Evolutionary conservation across 495 filamentous ascomycete genomes (phyloP), one percentile per base, ranked within the genome.

Genomic region (Physcia stellaris): DNA sequence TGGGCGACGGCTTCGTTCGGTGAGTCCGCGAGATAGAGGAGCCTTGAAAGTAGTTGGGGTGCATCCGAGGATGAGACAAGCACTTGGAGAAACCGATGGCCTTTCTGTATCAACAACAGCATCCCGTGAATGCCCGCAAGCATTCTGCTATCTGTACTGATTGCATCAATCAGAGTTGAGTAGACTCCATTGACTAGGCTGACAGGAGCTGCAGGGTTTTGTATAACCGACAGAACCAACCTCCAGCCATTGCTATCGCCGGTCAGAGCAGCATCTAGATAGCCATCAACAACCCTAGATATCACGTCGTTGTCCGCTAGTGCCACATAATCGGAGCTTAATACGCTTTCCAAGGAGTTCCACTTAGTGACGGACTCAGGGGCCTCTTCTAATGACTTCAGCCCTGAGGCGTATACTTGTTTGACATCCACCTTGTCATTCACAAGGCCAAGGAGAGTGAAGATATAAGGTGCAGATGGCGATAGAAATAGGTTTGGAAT

Each of bases 1-100:
- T 60, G 51, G 7, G 71, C 58, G 12, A 79, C 47, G n/a, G 63
- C 62, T 15, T 77, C 71, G 20, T 67, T 59, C 4, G 64, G 38
- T 7, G 68, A 71, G 36, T 81, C 73, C 15, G 68, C 57, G 6
- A 81, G 55, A 34, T 64, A 67, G 0, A 82, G 52, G 6, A 83
- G 48, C 30, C 63, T 68, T 19, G 63, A 68, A 12, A 75, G 56
- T 32, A 82, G 42, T 29, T 63, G 61, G 3, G 68, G 65, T 12
- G 74, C 75, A 42, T 67, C 38, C 7, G 52, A 31, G 2, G 50
- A 50, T 4, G 43, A 27, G 2, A 58, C 17, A 29, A 60, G 61
- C 1, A 22, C 19, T 31, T 52, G 54, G 6, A 68, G 6, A 12
- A 51, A 24, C 11, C 41, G 24, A 11, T 39, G 39, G 47, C 50